Evolutionary conservation across 2,329 filamentous ascomycete species (phyloP), one percentile per base, ranked within the genome.

Genomic region (Berkeleyomyces rouxiae): DNA sequence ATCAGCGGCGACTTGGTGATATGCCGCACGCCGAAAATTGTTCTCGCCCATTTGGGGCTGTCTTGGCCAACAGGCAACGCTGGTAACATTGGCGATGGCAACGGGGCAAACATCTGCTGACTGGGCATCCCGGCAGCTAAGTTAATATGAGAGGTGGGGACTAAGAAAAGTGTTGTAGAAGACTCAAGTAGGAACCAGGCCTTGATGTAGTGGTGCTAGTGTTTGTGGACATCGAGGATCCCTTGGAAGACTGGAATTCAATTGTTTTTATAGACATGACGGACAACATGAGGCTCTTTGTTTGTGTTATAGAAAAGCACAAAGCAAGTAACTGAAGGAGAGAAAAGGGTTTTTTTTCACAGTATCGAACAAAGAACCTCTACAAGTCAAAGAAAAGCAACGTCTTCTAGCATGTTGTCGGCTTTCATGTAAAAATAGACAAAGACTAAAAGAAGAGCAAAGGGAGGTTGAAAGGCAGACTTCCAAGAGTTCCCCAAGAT

Each of bases 1-100:
- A 63, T 58, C 9, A 63, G 46, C 6, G 10, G 2, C 7, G 62
- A 61, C n/a, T 61, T 63, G 44, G 58, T 23, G 31, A 63, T 63
- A 49, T 63, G 62, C 11, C 42, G 37, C 9, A 57, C 47, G 9
- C 58, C 62, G 47, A 63, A 58, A 16, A 63, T 49, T 5, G 58
- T 63, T 7, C 58, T 46, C 43, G 61, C 47, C 43, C 57, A 63
- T 40, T 39, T 63, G 13, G 47, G 47, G 16, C 44, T 60, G 16
- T 36, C 60, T 46, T 49, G 53, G 33, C 37, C 7, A 23, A 44
- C n/a, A 11, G 46, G n/a, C 49, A 53, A 5, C 49, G n/a, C 9
- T 36, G 7, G 37, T 37, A 51, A 23, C 37, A 23, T 9, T 61
- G 59, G 39, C 39, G 13, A 43, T n/a, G 47, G 16, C 16, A 31